Evolutionary conservation across 805 yeast genomes (phyloP), one percentile per base, ranked within the genome.

Genomic region (Yarrowia hollandica): DNA sequence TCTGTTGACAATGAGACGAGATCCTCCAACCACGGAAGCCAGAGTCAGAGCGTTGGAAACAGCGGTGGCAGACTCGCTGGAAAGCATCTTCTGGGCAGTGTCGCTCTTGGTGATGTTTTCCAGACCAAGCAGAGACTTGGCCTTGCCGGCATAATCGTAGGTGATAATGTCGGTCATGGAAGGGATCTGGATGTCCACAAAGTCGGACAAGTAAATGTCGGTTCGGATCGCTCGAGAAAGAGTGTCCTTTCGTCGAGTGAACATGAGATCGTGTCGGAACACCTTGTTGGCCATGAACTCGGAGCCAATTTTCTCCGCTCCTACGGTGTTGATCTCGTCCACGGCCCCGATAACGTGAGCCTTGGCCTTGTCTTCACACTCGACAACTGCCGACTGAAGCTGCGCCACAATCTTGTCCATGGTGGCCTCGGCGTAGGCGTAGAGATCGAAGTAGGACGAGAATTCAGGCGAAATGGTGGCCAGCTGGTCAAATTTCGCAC

Each of bases 331-430:
- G 61, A 94, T 83, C 28, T 79, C 76, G 7, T 77, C 78, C 18
- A 94, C 92, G 4, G 83, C 80, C 5, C 69, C 69, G 9, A 77
- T 71, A 0, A 98, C 89, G 22, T 77, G 71, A 3, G 68, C 64
- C 61, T 87, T 82, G 1, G 97, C 95, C 66, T 74, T 77, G 4
- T 76, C 78, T 69, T 94, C 99, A 64, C 92, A 79, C 19, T 72
- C 68, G 10, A 69, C 69, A 8, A 92, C 90, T 16, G 87, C 76
- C 3, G 82, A 77, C 50, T 84, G 75, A n/a, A 94, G 80, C 38
- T 79, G 79, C 42, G 80, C 79, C 23, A 86, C 79, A 72, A 94
- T 84, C 28, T 78, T 82, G 35, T 76, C 78, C 66, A 91, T 90
- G 0, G 94, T 86, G 12, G 76, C 77, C 46, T 73, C 73, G 2